Evolutionary conservation across 805 yeast species (phyloP), one percentile per base, ranked within the genome.

Genomic region (Metschnikowia gruessii): DNA sequence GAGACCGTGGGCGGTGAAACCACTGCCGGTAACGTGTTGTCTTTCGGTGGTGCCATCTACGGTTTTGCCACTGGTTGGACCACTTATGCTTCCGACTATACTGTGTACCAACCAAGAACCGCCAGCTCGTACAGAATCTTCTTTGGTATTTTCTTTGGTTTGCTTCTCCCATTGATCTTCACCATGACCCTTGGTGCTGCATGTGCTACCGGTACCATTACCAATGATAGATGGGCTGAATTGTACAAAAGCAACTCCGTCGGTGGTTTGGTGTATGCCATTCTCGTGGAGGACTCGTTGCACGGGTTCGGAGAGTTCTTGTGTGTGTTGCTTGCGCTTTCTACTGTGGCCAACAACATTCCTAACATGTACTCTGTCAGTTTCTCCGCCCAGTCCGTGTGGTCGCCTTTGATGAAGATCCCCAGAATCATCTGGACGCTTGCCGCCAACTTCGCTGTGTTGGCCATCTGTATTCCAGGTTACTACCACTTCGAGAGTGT

Each of bases 41-140:
- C 92, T 17, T 88, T 85, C 56, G 96, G 96, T 62, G 83, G 90
- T 65, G 69, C 94, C 37, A 65, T 86, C 53, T 90, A 80, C 58
- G 97, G 97, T 53, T 90, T 84, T 61, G 95, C 96, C 42, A 80
- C 96, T 45, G 97, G 97, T 52, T 90, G 97, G 97, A 81, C 95
- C 46, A 83, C 96, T 16, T 88, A 83, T 58, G 94, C 97, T 22
- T 81, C 95, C 43, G 97, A 90, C 70, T 91, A 90, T 70, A 88
- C 96, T 41, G 89, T 85, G 37, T 91, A 88, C 72, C 88, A 86
- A 79, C 87, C 85, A 55, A 72, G 77, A 58, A 75, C 79, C 59
- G 80, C 83, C 53, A 78, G 77, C 65, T 70, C 80, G 37, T 53
- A 55, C 61, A 82, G 73, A 61, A 74, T 88, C 46, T 89, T 88